Conservation (phyloP, 2,329 filamentous ascomycete species). For the Trichoderma koningiopsis region DNA sequence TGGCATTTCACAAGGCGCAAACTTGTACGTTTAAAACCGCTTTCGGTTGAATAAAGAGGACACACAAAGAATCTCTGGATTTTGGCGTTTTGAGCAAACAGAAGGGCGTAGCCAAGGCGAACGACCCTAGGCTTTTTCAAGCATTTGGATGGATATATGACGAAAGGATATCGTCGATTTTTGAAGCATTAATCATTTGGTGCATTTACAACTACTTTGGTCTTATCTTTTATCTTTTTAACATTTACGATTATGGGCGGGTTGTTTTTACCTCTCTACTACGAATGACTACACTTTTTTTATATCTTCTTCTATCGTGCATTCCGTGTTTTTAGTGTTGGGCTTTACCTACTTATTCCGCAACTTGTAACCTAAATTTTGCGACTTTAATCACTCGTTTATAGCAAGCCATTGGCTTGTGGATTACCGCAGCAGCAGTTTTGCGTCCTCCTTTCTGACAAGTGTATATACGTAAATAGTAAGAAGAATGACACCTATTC, state of each 20-base stretch:
- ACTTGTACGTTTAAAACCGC: slow-evolving; percentile 23
- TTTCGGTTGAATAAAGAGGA: slow-evolving; percentile 13
- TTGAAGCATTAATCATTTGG: slow-evolving; percentile 16
- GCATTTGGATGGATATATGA: slow-evolving; percentile 20
- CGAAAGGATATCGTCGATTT: slow-evolving; percentile 16
- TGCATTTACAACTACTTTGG: background rate
- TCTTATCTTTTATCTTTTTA: background rate
- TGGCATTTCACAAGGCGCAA: slow-evolving; percentile 10
- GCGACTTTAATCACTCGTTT: background rate
- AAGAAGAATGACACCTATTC: background rate
- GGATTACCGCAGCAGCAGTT: background rate
- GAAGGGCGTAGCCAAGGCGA: slow-evolving; percentile 14
- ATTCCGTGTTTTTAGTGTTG: background rate
- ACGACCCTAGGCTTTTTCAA: slow-evolving; percentile 6
- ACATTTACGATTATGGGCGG: slow-evolving; percentile 8
- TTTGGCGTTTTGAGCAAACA: slow-evolving; percentile 25
- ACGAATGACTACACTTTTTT: slow-evolving; percentile 10
- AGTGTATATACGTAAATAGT: background rate
- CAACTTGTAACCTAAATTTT: background rate
- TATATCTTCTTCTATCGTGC: background rate
- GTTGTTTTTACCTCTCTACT: slow-evolving; percentile 14
- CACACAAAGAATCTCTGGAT: slow-evolving; percentile 18
- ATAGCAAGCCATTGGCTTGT: background rate
- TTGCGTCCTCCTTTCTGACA: background rate
- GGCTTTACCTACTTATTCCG: background rate